phyloP scores from a whole-genome alignment of 2,329 filamentous ascomycete genomes.

The Paecilomyces niveus region DNA sequence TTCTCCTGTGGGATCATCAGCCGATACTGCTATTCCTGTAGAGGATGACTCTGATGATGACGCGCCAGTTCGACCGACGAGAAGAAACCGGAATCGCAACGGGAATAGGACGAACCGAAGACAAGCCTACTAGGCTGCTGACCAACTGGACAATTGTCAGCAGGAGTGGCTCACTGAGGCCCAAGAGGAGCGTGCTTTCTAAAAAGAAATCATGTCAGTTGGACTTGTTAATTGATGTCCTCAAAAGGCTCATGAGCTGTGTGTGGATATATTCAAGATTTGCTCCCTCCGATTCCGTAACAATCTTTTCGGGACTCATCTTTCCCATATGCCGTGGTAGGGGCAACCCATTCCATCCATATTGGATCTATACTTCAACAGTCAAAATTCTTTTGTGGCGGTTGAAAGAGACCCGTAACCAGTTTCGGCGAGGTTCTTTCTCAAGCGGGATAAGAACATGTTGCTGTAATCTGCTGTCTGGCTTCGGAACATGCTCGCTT shows the following conservation, averaged over 20 bases:
- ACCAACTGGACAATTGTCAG: background rate
- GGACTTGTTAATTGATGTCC: background rate
- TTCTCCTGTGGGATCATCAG: conserved; percentile 12
- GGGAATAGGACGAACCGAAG: background rate
- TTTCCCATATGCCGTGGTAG: background rate
- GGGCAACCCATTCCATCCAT: background rate
- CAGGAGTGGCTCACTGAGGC: background rate
- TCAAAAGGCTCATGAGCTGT: background rate
- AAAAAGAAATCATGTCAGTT: background rate
- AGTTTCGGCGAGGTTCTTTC: background rate
- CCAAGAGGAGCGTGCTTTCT: background rate
- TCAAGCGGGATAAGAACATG: background rate
- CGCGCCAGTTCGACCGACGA: conserved; percentile 13
- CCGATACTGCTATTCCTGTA: conserved; percentile 15
- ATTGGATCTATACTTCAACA: background rate
- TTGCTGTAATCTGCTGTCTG: background rate
- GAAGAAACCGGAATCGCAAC: conserved; percentile 12
- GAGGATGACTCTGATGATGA: conserved; percentile 24
- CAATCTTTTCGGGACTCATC: background rate
- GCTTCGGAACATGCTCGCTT: background rate
- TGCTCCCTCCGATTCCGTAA: background rate
- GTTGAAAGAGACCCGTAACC: too few relatives aligned
- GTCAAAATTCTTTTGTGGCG: background rate
- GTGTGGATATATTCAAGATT: background rate
- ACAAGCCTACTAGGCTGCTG: background rate